phyloP scores from a whole-genome alignment of 148 eudicot genomes.

The Rhododendron griersonianum region DNA sequence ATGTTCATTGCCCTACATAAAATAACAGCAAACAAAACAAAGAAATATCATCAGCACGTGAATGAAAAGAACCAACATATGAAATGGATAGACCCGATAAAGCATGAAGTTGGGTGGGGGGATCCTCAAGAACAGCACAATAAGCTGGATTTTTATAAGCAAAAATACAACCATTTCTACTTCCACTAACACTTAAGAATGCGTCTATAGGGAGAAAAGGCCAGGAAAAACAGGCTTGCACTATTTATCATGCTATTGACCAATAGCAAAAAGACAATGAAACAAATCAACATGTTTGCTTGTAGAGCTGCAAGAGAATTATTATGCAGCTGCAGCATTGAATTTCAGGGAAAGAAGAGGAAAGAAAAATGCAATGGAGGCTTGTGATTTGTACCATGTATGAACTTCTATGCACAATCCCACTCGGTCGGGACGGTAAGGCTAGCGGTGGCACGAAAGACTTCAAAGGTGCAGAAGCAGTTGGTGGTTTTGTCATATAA shows the following conservation, averaged over 20 bases:
- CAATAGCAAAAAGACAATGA: background rate
- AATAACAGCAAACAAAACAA: constrained; percentile 17
- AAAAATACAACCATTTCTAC: background rate
- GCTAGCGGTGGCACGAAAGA: constrained; percentile 30
- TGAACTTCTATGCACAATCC: constrained; percentile 40
- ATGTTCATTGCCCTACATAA: constrained; percentile 57
- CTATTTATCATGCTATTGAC: background rate
- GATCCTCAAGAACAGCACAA: background rate
- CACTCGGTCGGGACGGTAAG: constrained; percentile 30
- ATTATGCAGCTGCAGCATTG: background rate
- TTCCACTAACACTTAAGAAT: background rate
- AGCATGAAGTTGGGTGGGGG: background rate
- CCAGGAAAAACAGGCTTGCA: background rate
- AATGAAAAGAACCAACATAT: background rate
- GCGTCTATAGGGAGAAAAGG: background rate
- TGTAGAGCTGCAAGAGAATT: background rate
- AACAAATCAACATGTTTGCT: background rate
- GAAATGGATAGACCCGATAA: background rate
- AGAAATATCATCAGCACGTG: background rate
- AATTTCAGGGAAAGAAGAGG: background rate
- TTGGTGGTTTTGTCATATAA: constrained; percentile 36
- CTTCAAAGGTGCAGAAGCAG: constrained; percentile 38
- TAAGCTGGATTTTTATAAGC: background rate
- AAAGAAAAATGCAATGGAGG: constrained; percentile 9
- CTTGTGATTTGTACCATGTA: constrained; percentile 40